Evolutionary conservation across 1,139 yeast species (phyloP).

Genomic region (Tardiomyces blankii): DNA sequence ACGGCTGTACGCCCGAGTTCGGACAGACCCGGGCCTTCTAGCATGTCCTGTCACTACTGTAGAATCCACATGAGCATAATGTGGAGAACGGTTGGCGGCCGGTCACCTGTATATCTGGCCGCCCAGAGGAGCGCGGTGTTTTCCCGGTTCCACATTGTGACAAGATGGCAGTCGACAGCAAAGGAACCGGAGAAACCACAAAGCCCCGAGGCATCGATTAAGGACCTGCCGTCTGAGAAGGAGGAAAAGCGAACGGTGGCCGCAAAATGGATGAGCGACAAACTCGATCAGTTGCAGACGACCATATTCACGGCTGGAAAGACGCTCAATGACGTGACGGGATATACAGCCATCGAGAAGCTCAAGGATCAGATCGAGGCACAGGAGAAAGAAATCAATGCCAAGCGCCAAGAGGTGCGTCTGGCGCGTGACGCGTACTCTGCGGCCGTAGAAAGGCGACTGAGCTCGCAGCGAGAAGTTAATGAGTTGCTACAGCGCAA

Average conservation of each 20-base stretch:
- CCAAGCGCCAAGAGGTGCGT: constrained; percentile 40
- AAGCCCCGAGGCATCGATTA: no score
- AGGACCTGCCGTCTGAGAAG: constrained; percentile 32
- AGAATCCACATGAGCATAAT: no score
- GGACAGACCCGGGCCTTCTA: no score
- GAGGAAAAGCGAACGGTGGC: constrained; percentile 35
- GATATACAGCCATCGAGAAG: constrained; percentile 72
- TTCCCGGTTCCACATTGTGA: neutral
- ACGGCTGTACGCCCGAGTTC: no score
- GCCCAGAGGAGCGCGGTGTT: neutral
- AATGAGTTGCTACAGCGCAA: constrained; percentile 84
- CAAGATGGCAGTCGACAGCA: neutral
- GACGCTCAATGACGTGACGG: constrained; percentile 82
- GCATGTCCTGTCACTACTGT: no score
- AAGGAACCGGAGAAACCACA: neutral
- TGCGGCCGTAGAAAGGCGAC: constrained; percentile 52
- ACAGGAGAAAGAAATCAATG: constrained; percentile 37
- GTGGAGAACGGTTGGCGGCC: no score
- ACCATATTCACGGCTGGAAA: constrained; percentile 60
- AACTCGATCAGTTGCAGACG: constrained; percentile 54
- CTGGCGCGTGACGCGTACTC: constrained; percentile 43
- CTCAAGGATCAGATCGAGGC: constrained; percentile 44
- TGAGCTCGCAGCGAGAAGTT: constrained; percentile 71
- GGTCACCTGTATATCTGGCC: neutral
- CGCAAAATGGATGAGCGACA: constrained; percentile 43